Conservation (phyloP, 2,329 filamentous ascomycete genomes). For the Colletotrichum horii region DNA sequence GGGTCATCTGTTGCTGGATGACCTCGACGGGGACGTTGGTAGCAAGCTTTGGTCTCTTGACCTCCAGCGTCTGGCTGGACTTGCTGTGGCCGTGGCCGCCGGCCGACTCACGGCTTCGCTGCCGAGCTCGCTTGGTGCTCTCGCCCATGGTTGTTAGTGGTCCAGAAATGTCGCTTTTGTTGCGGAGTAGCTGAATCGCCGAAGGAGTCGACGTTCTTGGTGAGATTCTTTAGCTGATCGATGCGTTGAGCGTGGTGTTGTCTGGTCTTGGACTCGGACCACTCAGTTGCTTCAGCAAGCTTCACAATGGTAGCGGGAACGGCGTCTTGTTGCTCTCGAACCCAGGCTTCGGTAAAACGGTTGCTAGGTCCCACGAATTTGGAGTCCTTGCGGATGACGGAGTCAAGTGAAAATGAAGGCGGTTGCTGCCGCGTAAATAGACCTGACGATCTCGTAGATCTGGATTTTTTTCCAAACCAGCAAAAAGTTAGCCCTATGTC, state of each 20-base stretch:
- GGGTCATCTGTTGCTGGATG: constrained; percentile 2
- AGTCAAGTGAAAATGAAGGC: constrained; percentile 13
- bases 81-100: background rate
- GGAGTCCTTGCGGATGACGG: constrained; percentile 14
- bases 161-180: background rate
- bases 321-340: constrained; percentile 15
- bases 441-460: constrained; percentile 22
- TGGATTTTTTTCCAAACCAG: background rate
- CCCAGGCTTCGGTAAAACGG: constrained; percentile 18
- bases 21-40: constrained; percentile 12
- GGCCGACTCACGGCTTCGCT: constrained; percentile 16
- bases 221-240: constrained; percentile 9
- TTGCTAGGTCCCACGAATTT: constrained; percentile 10
- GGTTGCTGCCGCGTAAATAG: constrained; percentile 18
- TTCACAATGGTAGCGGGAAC: constrained; percentile 17
- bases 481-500: background rate
- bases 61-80: background rate
- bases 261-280: constrained; percentile 3
- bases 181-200: background rate
- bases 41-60: constrained; percentile 12
- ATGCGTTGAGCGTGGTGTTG: constrained; percentile 14
- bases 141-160: constrained; percentile 9
- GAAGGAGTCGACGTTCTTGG: constrained; percentile 12
- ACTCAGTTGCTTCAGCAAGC: constrained; percentile 5
- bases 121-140: constrained; percentile 17